phyloP scores from a whole-genome alignment of 345 rosid species.

The Rhizophora apiculata region DNA sequence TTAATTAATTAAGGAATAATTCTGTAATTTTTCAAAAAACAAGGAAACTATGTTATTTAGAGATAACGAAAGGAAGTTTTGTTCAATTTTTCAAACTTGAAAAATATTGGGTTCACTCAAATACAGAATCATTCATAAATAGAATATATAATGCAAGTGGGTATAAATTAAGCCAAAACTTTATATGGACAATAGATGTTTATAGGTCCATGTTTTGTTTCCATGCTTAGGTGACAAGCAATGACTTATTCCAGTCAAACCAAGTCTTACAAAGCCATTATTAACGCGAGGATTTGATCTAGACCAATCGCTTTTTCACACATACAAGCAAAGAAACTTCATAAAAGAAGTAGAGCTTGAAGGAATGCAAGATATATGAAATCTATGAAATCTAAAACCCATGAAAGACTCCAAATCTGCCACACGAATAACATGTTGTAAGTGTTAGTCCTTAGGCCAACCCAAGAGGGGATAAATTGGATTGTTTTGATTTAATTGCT shows the following conservation, averaged over 20 bases:
- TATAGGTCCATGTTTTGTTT: background rate
- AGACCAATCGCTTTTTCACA: conserved; percentile 34
- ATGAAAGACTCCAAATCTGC: conserved; percentile 15
- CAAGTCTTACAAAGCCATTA: conserved; percentile 21
- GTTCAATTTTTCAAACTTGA: background rate
- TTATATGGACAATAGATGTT: background rate
- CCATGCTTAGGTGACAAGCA: conserved; percentile 38
- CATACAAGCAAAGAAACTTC: conserved; percentile 10
- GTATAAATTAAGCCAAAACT: conserved; percentile 6
- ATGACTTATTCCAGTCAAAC: conserved; percentile 23
- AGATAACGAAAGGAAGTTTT: background rate
- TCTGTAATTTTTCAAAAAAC: background rate
- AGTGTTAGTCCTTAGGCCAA: too few relatives aligned
- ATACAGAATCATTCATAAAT: background rate
- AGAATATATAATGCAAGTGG: conserved; percentile 7
- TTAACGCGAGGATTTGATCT: conserved; percentile 33
- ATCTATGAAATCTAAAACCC: conserved; percentile 22
- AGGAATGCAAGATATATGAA: conserved; percentile 23
- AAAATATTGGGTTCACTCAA: background rate
- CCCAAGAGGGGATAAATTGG: too few relatives aligned
- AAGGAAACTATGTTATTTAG: background rate
- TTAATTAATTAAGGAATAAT: background rate
- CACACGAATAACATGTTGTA: conserved; percentile 34
- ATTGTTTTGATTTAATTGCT: too few relatives aligned
- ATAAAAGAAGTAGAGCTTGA: background rate